Conservation (phyloP, 2,329 filamentous ascomycete genomes). For the Raffaelea arxii region DNA sequence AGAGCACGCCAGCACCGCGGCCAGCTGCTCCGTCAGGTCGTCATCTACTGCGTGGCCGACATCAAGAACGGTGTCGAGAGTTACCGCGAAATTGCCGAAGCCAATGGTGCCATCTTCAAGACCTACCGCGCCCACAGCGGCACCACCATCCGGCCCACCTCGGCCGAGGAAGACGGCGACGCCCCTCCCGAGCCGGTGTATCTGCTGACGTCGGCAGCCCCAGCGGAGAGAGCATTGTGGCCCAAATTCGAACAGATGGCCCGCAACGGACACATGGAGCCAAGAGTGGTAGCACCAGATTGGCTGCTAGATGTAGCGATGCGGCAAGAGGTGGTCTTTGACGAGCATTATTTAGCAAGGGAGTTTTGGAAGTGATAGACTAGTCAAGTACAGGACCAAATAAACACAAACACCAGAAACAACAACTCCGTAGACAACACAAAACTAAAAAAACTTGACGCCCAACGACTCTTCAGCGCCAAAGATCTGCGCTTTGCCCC, state of each 20-base stretch:
- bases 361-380: conserved; percentile 14
- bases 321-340: conserved; percentile 68
- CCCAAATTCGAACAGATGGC: conserved; percentile 72
- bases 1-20: conserved; percentile 70
- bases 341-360: conserved; percentile 45
- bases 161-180: conserved; percentile 50
- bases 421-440: background rate
- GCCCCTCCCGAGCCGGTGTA: conserved; percentile 65
- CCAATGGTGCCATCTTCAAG: conserved; percentile 78
- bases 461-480: conserved; percentile 79
- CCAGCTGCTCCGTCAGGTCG: conserved; percentile 63
- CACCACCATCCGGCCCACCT: conserved; percentile 54
- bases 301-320: conserved; percentile 89
- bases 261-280: conserved; percentile 64
- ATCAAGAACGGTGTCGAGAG: conserved; percentile 76
- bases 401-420: background rate
- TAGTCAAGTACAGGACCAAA: background rate
- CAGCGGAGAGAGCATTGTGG: conserved; percentile 68
- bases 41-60: conserved; percentile 74
- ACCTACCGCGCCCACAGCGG: conserved; percentile 67
- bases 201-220: conserved; percentile 60
- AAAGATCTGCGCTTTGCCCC: conserved; percentile 88
- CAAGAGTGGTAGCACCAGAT: conserved; percentile 72
- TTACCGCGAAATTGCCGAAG: conserved; percentile 75
- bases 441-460: conserved; percentile 80